These are phyloP conservation scores for grape (Vitis vinifera) DNA, from an alignment of 164 flowering plant species.

Conservation along the genomic window ASM3070453v1 NC_081819.1:16052501-16053000, in stretches of 20 bases:
- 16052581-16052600: background rate
- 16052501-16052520: no score
- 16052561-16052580: no score
- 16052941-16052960: slow-evolving; percentile 82
- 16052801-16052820: background rate
- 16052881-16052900: slow-evolving; percentile 46
- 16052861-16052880: slow-evolving; percentile 59
- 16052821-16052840: slow-evolving; percentile 65
- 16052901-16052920: slow-evolving; percentile 47
- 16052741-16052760: background rate
- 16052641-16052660: slow-evolving; percentile 25
- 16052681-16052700: slow-evolving; percentile 62
- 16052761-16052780: background rate
- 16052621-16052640: slow-evolving; percentile 17
- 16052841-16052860: slow-evolving; percentile 51
- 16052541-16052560: no score
- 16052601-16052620: slow-evolving; percentile 41
- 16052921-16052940: slow-evolving; percentile 82
- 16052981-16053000: slow-evolving; percentile 59
- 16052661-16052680: slow-evolving; percentile 46
- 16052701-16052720: slow-evolving; percentile 10
- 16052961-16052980: slow-evolving; percentile 78
- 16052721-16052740: slow-evolving; percentile 5
- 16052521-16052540: no score
- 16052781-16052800: background rate